Percentiles rank a stretch among this genome's conserved stretches.
Conservation (phyloP, 2,329 filamentous ascomycete genomes). For the Pseudofabraea citricarpa region DNA sequence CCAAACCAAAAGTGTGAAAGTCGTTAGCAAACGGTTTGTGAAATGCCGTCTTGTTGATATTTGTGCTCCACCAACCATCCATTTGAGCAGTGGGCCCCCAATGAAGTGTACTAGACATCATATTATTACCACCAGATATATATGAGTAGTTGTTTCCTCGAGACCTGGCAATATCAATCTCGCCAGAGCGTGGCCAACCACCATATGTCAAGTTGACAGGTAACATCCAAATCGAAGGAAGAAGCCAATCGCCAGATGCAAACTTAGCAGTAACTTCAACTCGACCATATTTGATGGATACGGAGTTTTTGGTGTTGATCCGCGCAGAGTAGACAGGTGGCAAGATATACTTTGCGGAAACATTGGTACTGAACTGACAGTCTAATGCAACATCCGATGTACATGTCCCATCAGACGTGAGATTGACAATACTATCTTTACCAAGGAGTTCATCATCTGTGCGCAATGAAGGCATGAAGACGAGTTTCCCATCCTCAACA, state of each 20-base stretch:
- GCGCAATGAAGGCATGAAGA: constrained; percentile 52
- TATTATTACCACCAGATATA: constrained; percentile 35
- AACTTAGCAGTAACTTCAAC: constrained; percentile 50
- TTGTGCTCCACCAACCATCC: constrained; percentile 27
- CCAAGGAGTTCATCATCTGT: too few relatives aligned
- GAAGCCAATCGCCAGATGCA: constrained; percentile 50
- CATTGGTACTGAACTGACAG: constrained; percentile 38
- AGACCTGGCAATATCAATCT: constrained; percentile 48
- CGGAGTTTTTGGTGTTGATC: constrained; percentile 41
- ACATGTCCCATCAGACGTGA: constrained; percentile 37
- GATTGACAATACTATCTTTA: too few relatives aligned
- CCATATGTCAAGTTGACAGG: constrained; percentile 43
- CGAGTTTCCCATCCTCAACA: constrained; percentile 42
- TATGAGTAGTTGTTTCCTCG: constrained; percentile 40
- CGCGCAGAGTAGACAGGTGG: constrained; percentile 45
- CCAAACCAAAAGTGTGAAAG: constrained; percentile 48
- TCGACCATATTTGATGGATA: constrained; percentile 42
- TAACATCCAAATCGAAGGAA: constrained; percentile 45
- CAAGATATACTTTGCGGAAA: constrained; percentile 39
- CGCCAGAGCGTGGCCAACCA: constrained; percentile 44
- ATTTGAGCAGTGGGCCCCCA: constrained; percentile 35
- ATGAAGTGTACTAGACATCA: constrained; percentile 39
- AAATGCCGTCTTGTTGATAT: constrained; percentile 27
- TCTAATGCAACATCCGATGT: constrained; percentile 30
- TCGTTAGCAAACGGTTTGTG: constrained; percentile 33